Base-by-base conservation (phyloP, 2,329 filamentous ascomycete genomes). In the Aspergillus sp. region DNA sequence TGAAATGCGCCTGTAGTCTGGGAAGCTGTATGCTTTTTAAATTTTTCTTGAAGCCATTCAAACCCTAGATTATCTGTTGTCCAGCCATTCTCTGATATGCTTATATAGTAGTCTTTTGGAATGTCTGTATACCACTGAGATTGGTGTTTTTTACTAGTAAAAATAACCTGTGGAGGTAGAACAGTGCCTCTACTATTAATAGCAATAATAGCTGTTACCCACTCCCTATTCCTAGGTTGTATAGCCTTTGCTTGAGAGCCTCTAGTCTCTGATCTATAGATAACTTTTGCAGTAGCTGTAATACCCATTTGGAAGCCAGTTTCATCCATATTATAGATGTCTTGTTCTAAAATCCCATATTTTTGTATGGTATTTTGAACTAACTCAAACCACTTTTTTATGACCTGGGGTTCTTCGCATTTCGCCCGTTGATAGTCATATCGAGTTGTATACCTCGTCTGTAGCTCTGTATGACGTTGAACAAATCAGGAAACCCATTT, bases 321-420 rank as follows among this genome's bases (percentile, higher is more conserved):
- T 33, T 7, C 11, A 33, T 33, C 5, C 6, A 6, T 33, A 33
- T 33, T n/a, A n/a, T n/a, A 33, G 5, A 6, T n/a, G 6, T 12
- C 32, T 12, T 33, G 6, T 12, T 7, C 32, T n/a, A 33, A 33
- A 27, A 51, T 49, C 13, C 47, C 33, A 39, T 51, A 40, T 12
- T 47, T 36, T n/a, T 31, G 28, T 31, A 39, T 37, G 19, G 29
- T 45, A 19, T 42, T 44, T 42, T 40, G 26, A n/a, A 52, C 37
- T 11, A 34, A 10, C 28, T 40, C 11, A 39, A 53, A 50, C 49
- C 39, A 50, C 6, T 35, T 42, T 4, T 28, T 10, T 11, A 46
- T 39, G 19, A 43, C 10, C 31, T 35, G 13, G 7, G 38, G 38
- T 13, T 40, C 38, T n/a, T 33, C 6, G 10, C 6, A 9, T n/a